These are phyloP conservation scores for Phytophthora boehmeriae DNA, from an alignment of 352 stramenopile species.

Conservation along the genomic window DNA sequence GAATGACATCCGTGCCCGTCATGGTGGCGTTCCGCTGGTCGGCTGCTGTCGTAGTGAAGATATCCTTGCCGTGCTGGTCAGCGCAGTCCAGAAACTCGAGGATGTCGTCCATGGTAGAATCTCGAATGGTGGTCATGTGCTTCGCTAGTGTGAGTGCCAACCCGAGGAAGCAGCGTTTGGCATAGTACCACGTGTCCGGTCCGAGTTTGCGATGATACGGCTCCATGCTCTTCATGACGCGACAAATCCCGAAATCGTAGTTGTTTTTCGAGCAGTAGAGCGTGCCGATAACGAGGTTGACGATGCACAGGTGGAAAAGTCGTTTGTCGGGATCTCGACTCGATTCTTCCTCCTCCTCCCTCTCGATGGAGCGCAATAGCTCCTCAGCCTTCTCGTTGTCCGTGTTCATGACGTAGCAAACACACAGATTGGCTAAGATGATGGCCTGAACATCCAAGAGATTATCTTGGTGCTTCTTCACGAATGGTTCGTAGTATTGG, in stretches of 20 bases:
- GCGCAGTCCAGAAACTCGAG: slow-evolving; percentile 93
- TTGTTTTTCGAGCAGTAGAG: slow-evolving; percentile 98
- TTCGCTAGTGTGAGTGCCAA: slow-evolving; percentile 94
- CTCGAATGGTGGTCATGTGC: slow-evolving; percentile 95
- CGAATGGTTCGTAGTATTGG: slow-evolving; percentile 96
- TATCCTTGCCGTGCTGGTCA: slow-evolving; percentile 92
- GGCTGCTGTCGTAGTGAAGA: slow-evolving; percentile 82
- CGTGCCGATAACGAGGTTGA: slow-evolving; percentile 98
- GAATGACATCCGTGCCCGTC: slow-evolving; percentile 43
- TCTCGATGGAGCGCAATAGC: slow-evolving; percentile 95
- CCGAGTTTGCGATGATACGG: slow-evolving; percentile 96
- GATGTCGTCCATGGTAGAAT: slow-evolving; percentile 95
- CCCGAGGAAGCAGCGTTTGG: slow-evolving; percentile 95
- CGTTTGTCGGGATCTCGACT: slow-evolving; percentile 90
- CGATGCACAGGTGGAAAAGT: slow-evolving; percentile 96
- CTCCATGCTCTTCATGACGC: slow-evolving; percentile 95
- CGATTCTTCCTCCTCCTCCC: slow-evolving; percentile 93
- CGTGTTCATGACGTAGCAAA: slow-evolving; percentile 97
- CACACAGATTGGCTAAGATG: slow-evolving; percentile 97
- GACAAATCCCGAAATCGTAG: slow-evolving; percentile 96
- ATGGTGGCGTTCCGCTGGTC: slow-evolving; percentile 30
- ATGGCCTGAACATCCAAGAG: slow-evolving; percentile 95
- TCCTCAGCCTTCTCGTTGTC: slow-evolving; percentile 97
- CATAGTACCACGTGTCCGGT: slow-evolving; percentile 96
- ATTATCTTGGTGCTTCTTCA: slow-evolving; percentile 92